Base-by-base conservation (phyloP, 2,329 filamentous ascomycete species). In the Epichloe amarillans region DNA sequence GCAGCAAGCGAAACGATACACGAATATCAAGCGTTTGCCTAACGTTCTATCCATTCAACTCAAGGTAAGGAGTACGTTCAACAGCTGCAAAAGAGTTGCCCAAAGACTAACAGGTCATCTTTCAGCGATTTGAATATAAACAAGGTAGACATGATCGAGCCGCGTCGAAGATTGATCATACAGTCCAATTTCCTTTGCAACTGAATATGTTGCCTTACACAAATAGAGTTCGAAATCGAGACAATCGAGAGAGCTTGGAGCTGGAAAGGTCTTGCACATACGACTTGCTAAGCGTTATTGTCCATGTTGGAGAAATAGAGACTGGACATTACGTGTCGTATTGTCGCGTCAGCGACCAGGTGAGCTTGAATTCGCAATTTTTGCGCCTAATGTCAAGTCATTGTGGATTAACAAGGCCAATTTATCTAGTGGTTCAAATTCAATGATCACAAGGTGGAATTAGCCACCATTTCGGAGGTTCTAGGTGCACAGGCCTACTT, bases 291-390 rank as follows among this genome's bases (percentile, higher is more conserved):
- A 89, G 86, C 55, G 90, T 95, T 3, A 85, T 97, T 21, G 90
- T 95, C 39, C 91, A 97, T 62, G 87, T 94, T 53, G 91, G 91
- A 48, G 88, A 91, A 66, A 85, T 96, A 52, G 89, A 96, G 60
- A 89, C 88, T 1, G 91, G 90, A 15, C 89, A 96, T 63, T 96
- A 95, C 62, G 82, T 90, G 51, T 87, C 84, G n/a, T 96, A 94
- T 65, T 89, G 86, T 53, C 75, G 88, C 45, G 84, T 91, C 53
- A 86, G 83, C 4, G 84, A 87, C 50, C 80, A 86, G 72, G 68
- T 69, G 58, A 54, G 50, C 23, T 39, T 7, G 10, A 3, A 6
- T 15, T 49, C 4, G 15, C 43, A n/a, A 33, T 55, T 7, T 33
- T 40, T 11, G 63, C 8, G 15, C 15, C 8, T 10, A 3, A 33